Base-by-base conservation (phyloP, 2,329 filamentous ascomycete species). In the Podosphaera aphanis region DNA sequence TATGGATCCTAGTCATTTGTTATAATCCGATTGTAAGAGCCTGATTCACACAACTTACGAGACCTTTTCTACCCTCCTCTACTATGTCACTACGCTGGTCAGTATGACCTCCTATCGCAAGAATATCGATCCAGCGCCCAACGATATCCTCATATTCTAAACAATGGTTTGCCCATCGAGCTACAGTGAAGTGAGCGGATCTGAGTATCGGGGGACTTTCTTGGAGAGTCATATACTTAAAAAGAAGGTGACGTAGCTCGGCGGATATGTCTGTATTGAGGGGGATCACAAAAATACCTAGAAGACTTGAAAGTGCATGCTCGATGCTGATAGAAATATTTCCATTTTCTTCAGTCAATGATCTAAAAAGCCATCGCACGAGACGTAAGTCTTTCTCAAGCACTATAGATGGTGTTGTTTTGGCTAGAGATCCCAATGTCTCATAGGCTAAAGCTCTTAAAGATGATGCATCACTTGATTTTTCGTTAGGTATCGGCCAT, bases 121-220 rank as follows among this genome's bases (percentile, higher is more conserved):
- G 68, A 15, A 95, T 72, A 59, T 94, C 76, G 41, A 94, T 81
- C 83, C 84, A 94, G 43, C 90, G 74, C 21, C 76, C 90, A 33
- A 79, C 67, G 8, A 83, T 69, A 55, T 93, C 84, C 18, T 69
- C 69, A 54, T 84, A 94, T 0, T 79, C 73, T 4, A 98, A 66
- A 55, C 84, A 93, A 44, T 83, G 73, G 57, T 95, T 95, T 10
- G 84, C 83, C 68, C 88, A 94, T 48, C 90, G 82, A 6, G 90
- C 77, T 20, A 79, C 79, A 18, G 83, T 79, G 61, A 86, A 90
- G 6, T 83, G 75, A 29, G 81, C 80, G 55, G 80, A 86, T 52
- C 79, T 71, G n/a, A 77, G 65, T 15, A 71, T 65, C n/a, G 65
- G 64, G 1, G 59, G 55, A 5, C 64, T 63, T 15, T 71, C 66